Conservation (phyloP, 805 yeast species). For the Lachancea meyersii region DNA sequence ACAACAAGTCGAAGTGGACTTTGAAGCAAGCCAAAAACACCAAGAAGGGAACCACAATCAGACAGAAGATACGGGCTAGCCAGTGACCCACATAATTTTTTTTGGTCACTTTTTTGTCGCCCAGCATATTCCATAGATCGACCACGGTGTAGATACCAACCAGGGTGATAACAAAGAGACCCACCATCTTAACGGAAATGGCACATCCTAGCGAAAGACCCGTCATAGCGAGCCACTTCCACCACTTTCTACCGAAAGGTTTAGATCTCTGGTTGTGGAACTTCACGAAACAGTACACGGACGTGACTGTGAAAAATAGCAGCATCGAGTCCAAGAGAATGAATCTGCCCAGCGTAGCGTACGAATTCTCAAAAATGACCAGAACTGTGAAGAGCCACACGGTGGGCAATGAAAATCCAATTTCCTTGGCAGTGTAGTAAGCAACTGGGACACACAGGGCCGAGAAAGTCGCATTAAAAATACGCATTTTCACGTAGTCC, state of each 20-base stretch:
- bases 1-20: slow-evolving; percentile 66
- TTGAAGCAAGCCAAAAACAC: slow-evolving; percentile 65
- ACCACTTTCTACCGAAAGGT: slow-evolving; percentile 77
- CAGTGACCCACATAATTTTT: slow-evolving; percentile 52
- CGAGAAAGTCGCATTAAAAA: slow-evolving; percentile 64
- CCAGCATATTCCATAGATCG: slow-evolving; percentile 81
- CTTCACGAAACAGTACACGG: slow-evolving; percentile 54
- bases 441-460: slow-evolving; percentile 64
- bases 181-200: slow-evolving; percentile 94
- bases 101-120: slow-evolving; percentile 53
- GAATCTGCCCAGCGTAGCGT: slow-evolving; percentile 65
- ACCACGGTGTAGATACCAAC: slow-evolving; percentile 86
- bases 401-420: slow-evolving; percentile 46
- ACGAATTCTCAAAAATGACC: slow-evolving; percentile 63
- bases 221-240: slow-evolving; percentile 83
- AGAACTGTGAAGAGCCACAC: slow-evolving; percentile 55
- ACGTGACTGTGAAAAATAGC: slow-evolving; percentile 66
- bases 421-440: slow-evolving; percentile 58
- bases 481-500: slow-evolving; percentile 60
- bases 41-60: slow-evolving; percentile 55
- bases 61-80: slow-evolving; percentile 56
- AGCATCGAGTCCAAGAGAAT: slow-evolving; percentile 73
- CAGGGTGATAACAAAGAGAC: slow-evolving; percentile 78
- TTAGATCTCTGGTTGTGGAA: slow-evolving; percentile 42
- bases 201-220: slow-evolving; percentile 88